A percentile compares a stretch with the other conserved stretches of the same genome.
Conservation (phyloP, 2,329 filamentous ascomycete genomes). For the Drechslerella dactyloides region DNA sequence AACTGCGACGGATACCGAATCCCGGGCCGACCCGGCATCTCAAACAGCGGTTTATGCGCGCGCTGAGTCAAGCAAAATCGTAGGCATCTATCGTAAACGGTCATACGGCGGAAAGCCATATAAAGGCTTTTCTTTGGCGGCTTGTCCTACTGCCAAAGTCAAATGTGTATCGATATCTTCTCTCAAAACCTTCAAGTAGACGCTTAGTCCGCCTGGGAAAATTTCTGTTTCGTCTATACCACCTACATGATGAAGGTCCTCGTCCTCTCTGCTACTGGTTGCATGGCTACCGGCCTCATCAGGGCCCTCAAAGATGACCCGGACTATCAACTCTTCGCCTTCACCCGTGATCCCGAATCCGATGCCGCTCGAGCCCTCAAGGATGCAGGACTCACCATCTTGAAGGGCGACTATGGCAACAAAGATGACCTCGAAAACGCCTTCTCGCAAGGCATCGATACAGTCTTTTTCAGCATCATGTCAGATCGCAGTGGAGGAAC, state of each 20-base stretch:
- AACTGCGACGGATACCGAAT: neutral
- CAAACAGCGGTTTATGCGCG: no score
- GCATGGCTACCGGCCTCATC: conserved; percentile 38
- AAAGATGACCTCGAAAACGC: conserved; percentile 26
- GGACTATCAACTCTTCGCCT: conserved; percentile 29
- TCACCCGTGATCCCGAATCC: conserved; percentile 38
- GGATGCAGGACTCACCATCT: conserved; percentile 32
- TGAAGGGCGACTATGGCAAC: conserved; percentile 34
- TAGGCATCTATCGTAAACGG: no score
- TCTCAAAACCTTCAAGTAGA: no score
- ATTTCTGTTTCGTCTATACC: no score
- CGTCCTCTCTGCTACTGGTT: conserved; percentile 37
- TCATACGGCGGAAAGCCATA: no score
- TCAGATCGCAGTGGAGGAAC: conserved; percentile 28
- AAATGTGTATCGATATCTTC: no score
- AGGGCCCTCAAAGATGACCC: conserved; percentile 39
- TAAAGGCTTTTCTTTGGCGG: no score
- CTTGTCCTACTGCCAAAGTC: no score
- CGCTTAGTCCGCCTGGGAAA: no score
- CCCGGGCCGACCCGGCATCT: no score
- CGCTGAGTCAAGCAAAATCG: no score
- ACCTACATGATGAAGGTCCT: conserved; percentile 34
- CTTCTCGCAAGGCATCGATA: conserved; percentile 17
- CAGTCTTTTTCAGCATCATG: conserved; percentile 39
- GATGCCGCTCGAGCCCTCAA: conserved; percentile 28